A percentile compares a stretch with the other conserved stretches of the same genome.
Conservation (phyloP, 1,284 basidiomycete genomes). For the Ustilago lituana region DNA sequence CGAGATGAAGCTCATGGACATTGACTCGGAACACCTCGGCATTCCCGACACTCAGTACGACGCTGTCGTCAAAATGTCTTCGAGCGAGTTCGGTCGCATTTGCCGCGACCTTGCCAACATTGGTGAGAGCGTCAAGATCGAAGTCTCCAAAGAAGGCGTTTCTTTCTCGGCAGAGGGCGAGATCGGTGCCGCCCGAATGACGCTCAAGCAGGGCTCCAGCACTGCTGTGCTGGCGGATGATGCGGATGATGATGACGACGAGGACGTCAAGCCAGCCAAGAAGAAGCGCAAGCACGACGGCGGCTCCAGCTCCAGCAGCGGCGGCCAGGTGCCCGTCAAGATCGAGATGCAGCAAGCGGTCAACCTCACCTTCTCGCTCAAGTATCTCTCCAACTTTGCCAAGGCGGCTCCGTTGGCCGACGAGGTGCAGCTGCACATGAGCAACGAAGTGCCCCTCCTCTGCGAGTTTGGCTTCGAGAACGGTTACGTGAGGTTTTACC, state of each 20-base stretch:
- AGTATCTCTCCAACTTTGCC: conserved; percentile 96
- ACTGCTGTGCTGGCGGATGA: conserved; percentile 61
- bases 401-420: conserved; percentile 84
- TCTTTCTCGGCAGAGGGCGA: conserved; percentile 94
- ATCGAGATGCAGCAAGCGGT: conserved; percentile 75
- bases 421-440: conserved; percentile 72
- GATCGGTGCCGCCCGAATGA: conserved; percentile 87
- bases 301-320: conserved; percentile 10
- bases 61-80: conserved; percentile 87
- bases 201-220: conserved; percentile 78
- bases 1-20: conserved; percentile 99
- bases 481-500: conserved; percentile 71
- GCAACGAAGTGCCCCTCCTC: conserved; percentile 67
- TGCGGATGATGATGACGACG: conserved; percentile 64
- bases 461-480: conserved; percentile 85
- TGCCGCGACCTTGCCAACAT: conserved; percentile 91
- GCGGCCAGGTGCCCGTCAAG: conserved; percentile 68
- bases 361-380: conserved; percentile 91
- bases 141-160: conserved; percentile 94
- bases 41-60: conserved; percentile 99
- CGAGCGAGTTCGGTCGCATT: conserved; percentile 88
- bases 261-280: conserved; percentile 58
- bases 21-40: conserved; percentile 88
- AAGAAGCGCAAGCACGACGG: conserved; percentile 58
- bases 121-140: conserved; percentile 94